Base-by-base conservation (phyloP, 345 rosid species). In the Eucalyptus curtisii region DNA sequence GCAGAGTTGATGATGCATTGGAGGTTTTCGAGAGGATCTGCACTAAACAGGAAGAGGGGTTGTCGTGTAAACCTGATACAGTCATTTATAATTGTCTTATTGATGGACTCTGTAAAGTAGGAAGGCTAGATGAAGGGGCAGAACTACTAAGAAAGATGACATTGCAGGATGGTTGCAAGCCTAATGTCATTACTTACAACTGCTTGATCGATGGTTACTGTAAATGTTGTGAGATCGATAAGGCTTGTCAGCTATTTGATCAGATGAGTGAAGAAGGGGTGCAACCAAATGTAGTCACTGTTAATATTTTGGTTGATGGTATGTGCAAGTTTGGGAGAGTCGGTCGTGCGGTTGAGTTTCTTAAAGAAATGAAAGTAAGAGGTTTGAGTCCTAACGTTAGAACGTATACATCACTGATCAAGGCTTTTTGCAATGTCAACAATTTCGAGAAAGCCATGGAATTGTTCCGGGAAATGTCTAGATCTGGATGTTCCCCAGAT, bases 61-160 rank as follows among this genome's bases (percentile, higher is more conserved):
- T 91, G 88, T 89, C 86, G 37, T 79, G 95, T 48, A 92, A 96
- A 90, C 96, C 97, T 10, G 99, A 96, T 92, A 86, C 87, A 55
- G 89, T 95, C 86, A 95, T 92, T 86, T 96, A 90, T 80, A 97
- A 94, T 87, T 95, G 97, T 27, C 88, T 97, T 84, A 93, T 96
- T 45, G 92, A 97, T 89, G 99, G 99, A 86, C 90, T 95, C 10
- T 94, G 98, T 88, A 96, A 95, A 89, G 95, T 92, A 16, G 99
- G 99, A 88, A 96, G 96, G 92, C 94, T 92, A 87, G 95, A 93
- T 89, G 97, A 98, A 90, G 98, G 95, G 30, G 91, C 95, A 87
- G 91, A 59, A 86, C 89, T 96, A 86, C 89, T 94, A 91, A 91
- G 90, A 53, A 90, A 37, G 89, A 95, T 96, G 99, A 96, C 89